Conservation (phyloP, 1,284 basidiomycete genomes). For the Cystobasidium sp. region DNA sequence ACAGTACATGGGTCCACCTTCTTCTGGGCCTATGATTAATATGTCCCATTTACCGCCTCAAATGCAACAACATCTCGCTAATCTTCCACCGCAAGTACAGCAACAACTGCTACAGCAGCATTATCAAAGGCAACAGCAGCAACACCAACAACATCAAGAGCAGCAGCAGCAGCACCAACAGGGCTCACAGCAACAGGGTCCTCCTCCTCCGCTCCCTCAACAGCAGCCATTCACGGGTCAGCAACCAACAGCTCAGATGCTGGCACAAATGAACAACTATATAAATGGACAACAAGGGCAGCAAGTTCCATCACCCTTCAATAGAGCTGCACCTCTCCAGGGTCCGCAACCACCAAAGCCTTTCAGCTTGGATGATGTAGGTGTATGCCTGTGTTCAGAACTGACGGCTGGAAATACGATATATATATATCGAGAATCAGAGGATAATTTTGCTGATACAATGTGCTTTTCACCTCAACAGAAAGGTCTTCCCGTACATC, state of each 20-base stretch:
- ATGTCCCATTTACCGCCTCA: slow-evolving; percentile 30
- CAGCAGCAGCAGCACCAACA: slow-evolving; percentile 39
- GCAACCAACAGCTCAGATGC: slow-evolving; percentile 18
- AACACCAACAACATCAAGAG: slow-evolving; percentile 39
- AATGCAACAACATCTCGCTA: slow-evolving; percentile 18
- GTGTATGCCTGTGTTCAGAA: neutral
- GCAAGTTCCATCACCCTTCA: slow-evolving; percentile 8
- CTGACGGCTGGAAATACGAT: neutral
- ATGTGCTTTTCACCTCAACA: neutral
- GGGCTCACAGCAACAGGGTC: slow-evolving; percentile 27
- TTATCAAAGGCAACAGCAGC: slow-evolving; percentile 33
- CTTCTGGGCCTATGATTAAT: slow-evolving; percentile 10
- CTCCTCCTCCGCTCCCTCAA: neutral
- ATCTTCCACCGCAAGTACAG: slow-evolving; percentile 21
- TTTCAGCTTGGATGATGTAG: slow-evolving; percentile 20
- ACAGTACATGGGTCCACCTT: slow-evolving; percentile 21
- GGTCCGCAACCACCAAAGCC: slow-evolving; percentile 22
- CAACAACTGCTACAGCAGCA: slow-evolving; percentile 23
- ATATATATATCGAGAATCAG: neutral
- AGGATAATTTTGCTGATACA: neutral
- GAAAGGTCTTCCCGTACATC: slow-evolving; percentile 5
- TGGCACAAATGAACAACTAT: slow-evolving; percentile 12
- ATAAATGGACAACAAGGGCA: slow-evolving; percentile 4
- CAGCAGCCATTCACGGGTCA: slow-evolving; percentile 1
- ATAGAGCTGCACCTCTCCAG: slow-evolving; percentile 11